Evolutionary conservation across 257 asterid genomes (phyloP).

Genomic region (Solanum lignicaule): DNA sequence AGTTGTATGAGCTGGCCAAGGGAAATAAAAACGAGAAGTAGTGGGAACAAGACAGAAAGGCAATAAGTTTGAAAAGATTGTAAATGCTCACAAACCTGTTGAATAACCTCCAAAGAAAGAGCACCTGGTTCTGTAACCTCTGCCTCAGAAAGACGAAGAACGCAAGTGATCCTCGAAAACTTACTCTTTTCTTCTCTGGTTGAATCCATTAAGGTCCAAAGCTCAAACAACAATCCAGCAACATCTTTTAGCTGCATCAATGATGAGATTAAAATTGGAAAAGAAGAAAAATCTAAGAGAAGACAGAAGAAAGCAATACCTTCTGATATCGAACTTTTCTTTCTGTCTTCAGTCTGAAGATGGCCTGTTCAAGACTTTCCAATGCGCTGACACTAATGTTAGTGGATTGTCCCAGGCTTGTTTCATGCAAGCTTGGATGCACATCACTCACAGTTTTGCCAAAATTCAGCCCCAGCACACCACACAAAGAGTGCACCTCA

Average conservation of each 20-base stretch:
- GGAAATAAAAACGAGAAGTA: neutral
- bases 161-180: conserved; percentile 1
- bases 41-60: neutral
- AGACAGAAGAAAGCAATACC: neutral
- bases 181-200: conserved; percentile 5
- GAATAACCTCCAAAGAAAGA: conserved; percentile 5
- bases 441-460: conserved; percentile 6
- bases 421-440: conserved; percentile 6
- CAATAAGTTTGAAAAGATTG: neutral
- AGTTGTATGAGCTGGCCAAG: neutral
- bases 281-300: neutral
- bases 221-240: conserved; percentile 1
- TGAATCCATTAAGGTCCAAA: conserved; percentile 14
- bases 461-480: conserved; percentile 6
- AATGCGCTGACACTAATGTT: conserved; percentile 1
- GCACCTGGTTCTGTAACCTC: conserved; percentile 1
- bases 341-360: neutral
- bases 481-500: conserved; percentile 3
- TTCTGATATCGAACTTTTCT: neutral
- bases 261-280: neutral
- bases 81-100: neutral
- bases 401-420: neutral
- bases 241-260: conserved; percentile 7
- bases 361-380: neutral
- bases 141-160: neutral